Evolutionary conservation across 1,139 yeast species (phyloP).

Genomic region (Yamadazyma sp.): DNA sequence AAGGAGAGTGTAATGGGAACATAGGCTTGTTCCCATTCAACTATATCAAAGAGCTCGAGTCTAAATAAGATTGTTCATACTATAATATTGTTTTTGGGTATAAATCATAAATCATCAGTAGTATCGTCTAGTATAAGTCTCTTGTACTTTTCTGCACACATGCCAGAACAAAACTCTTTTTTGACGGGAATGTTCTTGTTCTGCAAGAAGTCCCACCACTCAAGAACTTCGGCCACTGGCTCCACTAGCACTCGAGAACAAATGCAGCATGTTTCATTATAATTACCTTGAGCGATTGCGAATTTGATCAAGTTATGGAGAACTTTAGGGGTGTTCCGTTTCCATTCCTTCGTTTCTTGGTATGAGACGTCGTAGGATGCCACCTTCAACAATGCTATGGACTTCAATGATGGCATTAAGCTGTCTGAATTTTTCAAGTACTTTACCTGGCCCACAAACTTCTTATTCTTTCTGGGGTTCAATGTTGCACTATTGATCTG

Average conservation of each 20-base stretch:
- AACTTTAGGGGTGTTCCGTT: constrained; percentile 34
- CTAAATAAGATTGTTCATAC: no score
- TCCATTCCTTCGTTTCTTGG: constrained; percentile 46
- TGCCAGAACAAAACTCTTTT: constrained; percentile 41
- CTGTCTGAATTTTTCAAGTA: constrained; percentile 14
- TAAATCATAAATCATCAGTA: constrained; percentile 8
- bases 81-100: no score
- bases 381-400: constrained; percentile 33
- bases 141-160: constrained; percentile 32
- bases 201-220: constrained; percentile 49
- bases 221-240: constrained; percentile 42
- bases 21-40: constrained; percentile 57
- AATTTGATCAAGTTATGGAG: constrained; percentile 33
- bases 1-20: constrained; percentile 49
- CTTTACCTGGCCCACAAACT: constrained; percentile 26
- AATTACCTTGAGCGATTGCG: constrained; percentile 44
- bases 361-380: constrained; percentile 46
- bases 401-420: constrained; percentile 31
- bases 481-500: constrained; percentile 15
- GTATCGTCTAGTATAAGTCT: constrained; percentile 6
- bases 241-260: constrained; percentile 39
- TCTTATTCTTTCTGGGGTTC: constrained; percentile 12
- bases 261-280: constrained; percentile 35
- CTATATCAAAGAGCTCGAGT: constrained; percentile 32
- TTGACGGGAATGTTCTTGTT: constrained; percentile 40